A percentile compares a stretch with the other conserved stretches of the same genome.
These are phyloP conservation scores for Gynostemma pentaphyllum DNA, from an alignment of 306 rosid genomes.

Conservation along the genomic window DNA sequence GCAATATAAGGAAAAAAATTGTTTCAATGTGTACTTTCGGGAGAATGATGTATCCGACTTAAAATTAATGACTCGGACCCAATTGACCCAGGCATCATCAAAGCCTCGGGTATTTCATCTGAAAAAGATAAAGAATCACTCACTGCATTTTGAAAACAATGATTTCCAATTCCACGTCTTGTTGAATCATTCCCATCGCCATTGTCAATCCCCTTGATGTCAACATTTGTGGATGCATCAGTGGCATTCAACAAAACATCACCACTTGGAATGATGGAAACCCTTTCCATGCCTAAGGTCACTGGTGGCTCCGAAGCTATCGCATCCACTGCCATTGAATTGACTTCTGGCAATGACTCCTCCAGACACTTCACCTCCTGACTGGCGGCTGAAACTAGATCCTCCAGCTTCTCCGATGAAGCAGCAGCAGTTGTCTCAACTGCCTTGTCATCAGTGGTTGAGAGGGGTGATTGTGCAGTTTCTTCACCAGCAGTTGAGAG, in stretches of 20 bases:
- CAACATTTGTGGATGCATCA: slow-evolving; percentile 13
- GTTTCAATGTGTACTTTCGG: slow-evolving; percentile 99
- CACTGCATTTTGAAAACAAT: slow-evolving; percentile 37
- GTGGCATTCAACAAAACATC: slow-evolving; percentile 16
- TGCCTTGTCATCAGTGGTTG: slow-evolving; percentile 24
- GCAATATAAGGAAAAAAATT: slow-evolving; percentile 66
- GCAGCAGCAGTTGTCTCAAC: slow-evolving; percentile 13
- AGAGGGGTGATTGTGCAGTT: slow-evolving; percentile 18
- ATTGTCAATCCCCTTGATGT: slow-evolving; percentile 15
- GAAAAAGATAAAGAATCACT: slow-evolving; percentile 44
- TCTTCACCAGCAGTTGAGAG: slow-evolving; percentile 21
- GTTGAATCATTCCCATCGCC: slow-evolving; percentile 18
- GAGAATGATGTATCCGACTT: slow-evolving; percentile 99
- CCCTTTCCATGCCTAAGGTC: slow-evolving; percentile 29
- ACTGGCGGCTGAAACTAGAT: slow-evolving; percentile 19
- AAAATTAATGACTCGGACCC: slow-evolving; percentile 97
- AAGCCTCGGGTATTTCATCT: slow-evolving; percentile 67
- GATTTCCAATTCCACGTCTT: slow-evolving; percentile 24
- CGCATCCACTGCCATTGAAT: slow-evolving; percentile 19
- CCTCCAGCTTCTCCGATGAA: slow-evolving; percentile 30
- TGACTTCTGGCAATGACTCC: slow-evolving; percentile 24
- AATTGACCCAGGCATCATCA: slow-evolving; percentile 86
- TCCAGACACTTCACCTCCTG: slow-evolving; percentile 36
- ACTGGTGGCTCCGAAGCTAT: slow-evolving; percentile 19
- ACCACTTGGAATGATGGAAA: slow-evolving; percentile 9